Conservation (phyloP, 2,329 filamentous ascomycete genomes). For the Ascochyta viciae-villosae region DNA sequence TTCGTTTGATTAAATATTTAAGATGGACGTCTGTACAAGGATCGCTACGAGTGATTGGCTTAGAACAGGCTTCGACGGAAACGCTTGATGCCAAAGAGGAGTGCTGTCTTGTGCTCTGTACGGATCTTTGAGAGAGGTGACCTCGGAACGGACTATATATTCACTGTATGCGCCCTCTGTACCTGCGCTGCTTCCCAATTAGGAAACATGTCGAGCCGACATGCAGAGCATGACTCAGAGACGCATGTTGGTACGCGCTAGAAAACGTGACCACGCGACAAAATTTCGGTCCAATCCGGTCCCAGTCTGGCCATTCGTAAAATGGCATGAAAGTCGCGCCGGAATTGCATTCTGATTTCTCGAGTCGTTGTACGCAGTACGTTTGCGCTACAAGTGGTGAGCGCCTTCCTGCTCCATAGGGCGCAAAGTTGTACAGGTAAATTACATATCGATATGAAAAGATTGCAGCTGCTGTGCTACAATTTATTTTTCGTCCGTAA, state of each 20-base stretch:
- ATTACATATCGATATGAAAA: not conserved
- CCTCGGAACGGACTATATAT: constrained; percentile 31
- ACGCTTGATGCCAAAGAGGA: constrained; percentile 4
- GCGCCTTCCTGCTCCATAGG: not conserved
- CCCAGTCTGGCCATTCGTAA: constrained; percentile 1
- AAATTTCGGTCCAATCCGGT: constrained; percentile 7
- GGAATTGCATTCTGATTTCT: no score
- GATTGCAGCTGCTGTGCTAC: not conserved
- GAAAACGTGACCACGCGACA: constrained; percentile 17
- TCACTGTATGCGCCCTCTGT: constrained; percentile 23
- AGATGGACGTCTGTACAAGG: not conserved
- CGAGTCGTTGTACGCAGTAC: no score
- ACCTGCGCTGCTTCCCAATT: constrained; percentile 24
- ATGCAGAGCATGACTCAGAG: constrained; percentile 40
- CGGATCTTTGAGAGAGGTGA: constrained; percentile 15
- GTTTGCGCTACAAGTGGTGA: not conserved
- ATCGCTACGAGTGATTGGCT: not conserved
- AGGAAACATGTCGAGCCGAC: constrained; percentile 39
- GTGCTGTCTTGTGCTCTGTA: constrained; percentile 11
- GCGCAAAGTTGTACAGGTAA: constrained; percentile 8
- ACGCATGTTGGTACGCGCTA: constrained; percentile 22
- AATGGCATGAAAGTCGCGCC: not conserved
- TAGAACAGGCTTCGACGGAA: constrained; percentile 4
- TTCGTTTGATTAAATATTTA: not conserved
- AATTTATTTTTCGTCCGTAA: constrained; percentile 27